phyloP scores from a whole-genome alignment of 305 asterid species.

The Fraxinus velutina region DNA sequence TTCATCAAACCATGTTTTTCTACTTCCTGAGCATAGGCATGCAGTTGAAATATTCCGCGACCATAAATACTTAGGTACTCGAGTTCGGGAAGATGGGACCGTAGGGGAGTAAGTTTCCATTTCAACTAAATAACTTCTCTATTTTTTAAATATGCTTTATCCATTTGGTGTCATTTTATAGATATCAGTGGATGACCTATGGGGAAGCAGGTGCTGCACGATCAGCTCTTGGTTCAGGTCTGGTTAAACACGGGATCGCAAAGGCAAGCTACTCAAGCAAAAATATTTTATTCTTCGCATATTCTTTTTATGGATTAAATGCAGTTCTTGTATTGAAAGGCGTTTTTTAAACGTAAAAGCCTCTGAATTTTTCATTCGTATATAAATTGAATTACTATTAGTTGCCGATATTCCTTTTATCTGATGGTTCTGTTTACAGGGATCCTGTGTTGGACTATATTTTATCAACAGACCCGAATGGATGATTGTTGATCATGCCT shows the following conservation, averaged over 20 bases:
- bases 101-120: conserved; percentile 56
- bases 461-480: conserved; percentile 68
- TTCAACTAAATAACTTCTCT: background rate
- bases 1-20: background rate
- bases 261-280: conserved; percentile 36
- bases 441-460: conserved; percentile 56
- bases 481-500: conserved; percentile 68
- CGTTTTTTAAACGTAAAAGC: background rate
- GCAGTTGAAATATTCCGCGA: conserved; percentile 39
- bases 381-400: background rate
- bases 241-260: conserved; percentile 39
- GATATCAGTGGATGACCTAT: conserved; percentile 58
- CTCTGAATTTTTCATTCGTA: background rate
- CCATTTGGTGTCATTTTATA: conserved; percentile 19
- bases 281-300: background rate
- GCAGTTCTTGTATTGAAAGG: background rate
- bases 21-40: conserved; percentile 30
- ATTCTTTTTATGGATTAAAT: background rate
- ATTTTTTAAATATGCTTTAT: background rate
- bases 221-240: conserved; percentile 64
- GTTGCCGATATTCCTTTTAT: background rate
- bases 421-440: conserved; percentile 35
- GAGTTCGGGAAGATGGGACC: conserved; percentile 50
- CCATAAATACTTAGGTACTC: conserved; percentile 54
- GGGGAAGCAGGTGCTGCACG: conserved; percentile 54